Percentiles rank a stretch among this genome's conserved stretches.
phyloP scores from a whole-genome alignment of 1,139 yeast genomes.

The Candida pseudocylindracea region DNA sequence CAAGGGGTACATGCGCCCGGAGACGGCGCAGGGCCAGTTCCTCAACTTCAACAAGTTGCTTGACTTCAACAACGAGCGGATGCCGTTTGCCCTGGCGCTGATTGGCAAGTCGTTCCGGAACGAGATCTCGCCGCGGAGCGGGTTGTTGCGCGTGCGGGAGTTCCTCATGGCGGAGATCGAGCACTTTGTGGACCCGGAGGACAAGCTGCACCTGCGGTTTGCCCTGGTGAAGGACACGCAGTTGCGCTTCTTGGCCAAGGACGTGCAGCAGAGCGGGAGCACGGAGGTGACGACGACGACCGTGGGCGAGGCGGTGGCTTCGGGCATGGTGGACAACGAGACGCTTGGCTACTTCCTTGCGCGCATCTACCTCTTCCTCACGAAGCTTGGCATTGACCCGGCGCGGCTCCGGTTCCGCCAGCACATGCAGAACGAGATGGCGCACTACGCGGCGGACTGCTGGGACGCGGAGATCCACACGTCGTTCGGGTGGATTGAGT shows the following conservation, averaged over 20 bases:
- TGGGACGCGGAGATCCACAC: conserved; percentile 98
- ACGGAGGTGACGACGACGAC: conserved; percentile 42
- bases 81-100: conserved; percentile 98
- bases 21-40: conserved; percentile 99
- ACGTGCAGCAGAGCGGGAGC: conserved; percentile 68
- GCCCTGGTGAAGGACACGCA: conserved; percentile 49
- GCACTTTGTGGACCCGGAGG: conserved; percentile 86
- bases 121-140: conserved; percentile 97
- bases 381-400: conserved; percentile 78
- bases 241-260: conserved; percentile 66
- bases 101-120: conserved; percentile 98
- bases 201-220: conserved; percentile 70
- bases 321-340: conserved; percentile 86
- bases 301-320: conserved; percentile 73
- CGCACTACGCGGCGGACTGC: conserved; percentile 98
- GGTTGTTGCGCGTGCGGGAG: conserved; percentile 93
- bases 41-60: conserved; percentile 82
- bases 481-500: conserved; percentile 97
- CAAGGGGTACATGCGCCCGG: conserved; percentile 93
- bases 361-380: conserved; percentile 67
- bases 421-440: conserved; percentile 98
- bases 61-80: conserved; percentile 85
- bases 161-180: conserved; percentile 99
- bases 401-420: conserved; percentile 85
- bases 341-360: conserved; percentile 95